These are phyloP conservation scores for Heimioporus sp. DNA, from an alignment of 768 basidiomycete genomes.

Conservation along the genomic window DNA sequence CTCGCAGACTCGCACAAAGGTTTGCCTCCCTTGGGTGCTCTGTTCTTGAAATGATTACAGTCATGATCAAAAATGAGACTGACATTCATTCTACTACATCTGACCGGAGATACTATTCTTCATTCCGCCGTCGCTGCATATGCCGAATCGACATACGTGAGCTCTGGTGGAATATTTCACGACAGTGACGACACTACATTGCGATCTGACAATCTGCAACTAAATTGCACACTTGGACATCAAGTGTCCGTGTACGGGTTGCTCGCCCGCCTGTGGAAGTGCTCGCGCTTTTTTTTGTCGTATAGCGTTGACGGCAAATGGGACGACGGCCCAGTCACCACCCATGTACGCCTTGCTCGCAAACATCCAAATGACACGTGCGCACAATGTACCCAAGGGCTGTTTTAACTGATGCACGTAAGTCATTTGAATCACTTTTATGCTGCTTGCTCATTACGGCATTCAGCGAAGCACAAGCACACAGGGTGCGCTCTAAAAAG, in stretches of 20 bases:
- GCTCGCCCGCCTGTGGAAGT: too few relatives aligned
- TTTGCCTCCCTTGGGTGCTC: too few relatives aligned
- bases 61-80: too few relatives aligned
- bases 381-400: conserved; percentile 83
- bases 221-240: conserved; percentile 66
- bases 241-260: conserved; percentile 47
- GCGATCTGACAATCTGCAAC: too few relatives aligned
- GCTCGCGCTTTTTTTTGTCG: not conserved
- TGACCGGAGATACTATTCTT: too few relatives aligned
- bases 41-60: too few relatives aligned
- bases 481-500: conserved; percentile 58
- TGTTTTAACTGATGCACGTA: conserved; percentile 70
- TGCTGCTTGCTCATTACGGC: not conserved
- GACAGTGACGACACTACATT: too few relatives aligned
- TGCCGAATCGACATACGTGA: too few relatives aligned
- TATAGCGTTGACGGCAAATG: conserved; percentile 52
- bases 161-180: too few relatives aligned
- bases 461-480: conserved; percentile 64
- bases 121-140: too few relatives aligned
- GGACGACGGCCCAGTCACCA: conserved; percentile 50
- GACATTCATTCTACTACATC: too few relatives aligned
- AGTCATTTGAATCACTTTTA: conserved; percentile 22
- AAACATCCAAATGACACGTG: conserved; percentile 78
- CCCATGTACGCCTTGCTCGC: conserved; percentile 82
- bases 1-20: too few relatives aligned